These are phyloP conservation scores for Brachypodium distachyon DNA, from an alignment of 202 grass and related monocot species.

Conservation along the genomic window DNA sequence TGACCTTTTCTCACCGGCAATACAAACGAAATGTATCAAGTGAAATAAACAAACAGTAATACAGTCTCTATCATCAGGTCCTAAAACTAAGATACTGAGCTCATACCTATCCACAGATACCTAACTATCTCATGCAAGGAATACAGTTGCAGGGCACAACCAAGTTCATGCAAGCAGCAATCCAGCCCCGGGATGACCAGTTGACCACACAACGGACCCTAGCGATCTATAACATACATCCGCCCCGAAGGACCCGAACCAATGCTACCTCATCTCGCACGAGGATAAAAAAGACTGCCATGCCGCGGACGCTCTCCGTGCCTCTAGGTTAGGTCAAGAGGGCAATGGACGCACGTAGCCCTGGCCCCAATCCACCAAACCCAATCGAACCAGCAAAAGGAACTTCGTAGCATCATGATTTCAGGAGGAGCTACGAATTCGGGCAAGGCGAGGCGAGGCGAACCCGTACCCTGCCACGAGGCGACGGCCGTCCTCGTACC, in stretches of 20 bases:
- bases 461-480: constrained; percentile 73
- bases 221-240: constrained; percentile 1
- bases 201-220: not conserved
- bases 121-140: not conserved
- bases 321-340: constrained; percentile 27
- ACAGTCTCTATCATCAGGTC: constrained; percentile 25
- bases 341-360: constrained; percentile 12
- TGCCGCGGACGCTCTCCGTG: not conserved
- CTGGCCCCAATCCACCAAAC: not conserved
- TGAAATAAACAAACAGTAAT: constrained; percentile 2
- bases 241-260: not conserved
- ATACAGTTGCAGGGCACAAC: not conserved
- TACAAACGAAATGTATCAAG: not conserved
- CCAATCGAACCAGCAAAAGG: constrained; percentile 1
- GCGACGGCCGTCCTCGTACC: constrained; percentile 79
- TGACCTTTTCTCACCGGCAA: not conserved
- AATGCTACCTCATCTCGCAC: not conserved
- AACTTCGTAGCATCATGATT: not conserved
- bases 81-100: not conserved
- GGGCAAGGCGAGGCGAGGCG: not conserved
- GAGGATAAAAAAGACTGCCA: not conserved
- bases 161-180: constrained; percentile 1
- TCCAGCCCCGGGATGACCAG: not conserved
- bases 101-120: not conserved
- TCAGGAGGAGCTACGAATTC: not conserved